These are phyloP conservation scores for Aspergillus panamensis DNA, from an alignment of 495 filamentous ascomycete species.

Conservation along the genomic window DNA sequence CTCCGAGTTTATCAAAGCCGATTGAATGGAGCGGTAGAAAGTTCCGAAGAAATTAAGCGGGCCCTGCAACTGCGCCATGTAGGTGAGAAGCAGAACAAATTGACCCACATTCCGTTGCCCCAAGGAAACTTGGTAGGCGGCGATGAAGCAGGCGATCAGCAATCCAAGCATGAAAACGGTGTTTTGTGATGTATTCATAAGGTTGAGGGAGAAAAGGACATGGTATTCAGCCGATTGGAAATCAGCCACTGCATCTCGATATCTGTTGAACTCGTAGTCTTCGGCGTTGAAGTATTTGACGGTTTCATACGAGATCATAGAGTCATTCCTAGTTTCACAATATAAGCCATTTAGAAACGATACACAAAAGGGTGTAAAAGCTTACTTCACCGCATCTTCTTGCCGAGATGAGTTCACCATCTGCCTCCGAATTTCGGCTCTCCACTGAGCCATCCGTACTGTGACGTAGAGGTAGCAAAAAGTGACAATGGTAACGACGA, in stretches of 20 bases:
- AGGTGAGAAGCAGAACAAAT: conserved; percentile 79
- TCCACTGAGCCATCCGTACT: conserved; percentile 90
- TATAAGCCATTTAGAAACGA: conserved; percentile 33
- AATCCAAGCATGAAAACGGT: conserved; percentile 90
- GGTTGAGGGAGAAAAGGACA: conserved; percentile 78
- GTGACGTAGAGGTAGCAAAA: conserved; percentile 96
- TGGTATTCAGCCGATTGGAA: conserved; percentile 87
- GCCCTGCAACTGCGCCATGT: conserved; percentile 87
- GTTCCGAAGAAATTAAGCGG: conserved; percentile 98
- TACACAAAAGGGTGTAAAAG: not conserved
- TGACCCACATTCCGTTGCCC: conserved; percentile 67
- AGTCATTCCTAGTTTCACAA: conserved; percentile 66
- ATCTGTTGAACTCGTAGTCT: conserved; percentile 85
- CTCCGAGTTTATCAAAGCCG: conserved; percentile 95
- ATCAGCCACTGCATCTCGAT: conserved; percentile 70
- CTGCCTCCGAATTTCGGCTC: conserved; percentile 81
- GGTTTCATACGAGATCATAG: conserved; percentile 95
- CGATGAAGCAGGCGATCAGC: conserved; percentile 77
- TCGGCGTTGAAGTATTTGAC: conserved; percentile 99
- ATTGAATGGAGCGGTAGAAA: conserved; percentile 94
- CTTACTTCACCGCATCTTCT: conserved; percentile 86
- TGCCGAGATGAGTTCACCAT: conserved; percentile 94
- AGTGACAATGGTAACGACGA: conserved; percentile 86
- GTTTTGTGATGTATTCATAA: conserved; percentile 94
- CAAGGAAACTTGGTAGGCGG: conserved; percentile 81